These are phyloP conservation scores for Sporisorium reilianum DNA, from an alignment of 1,284 basidiomycete species.

Conservation along the genomic window DNA sequence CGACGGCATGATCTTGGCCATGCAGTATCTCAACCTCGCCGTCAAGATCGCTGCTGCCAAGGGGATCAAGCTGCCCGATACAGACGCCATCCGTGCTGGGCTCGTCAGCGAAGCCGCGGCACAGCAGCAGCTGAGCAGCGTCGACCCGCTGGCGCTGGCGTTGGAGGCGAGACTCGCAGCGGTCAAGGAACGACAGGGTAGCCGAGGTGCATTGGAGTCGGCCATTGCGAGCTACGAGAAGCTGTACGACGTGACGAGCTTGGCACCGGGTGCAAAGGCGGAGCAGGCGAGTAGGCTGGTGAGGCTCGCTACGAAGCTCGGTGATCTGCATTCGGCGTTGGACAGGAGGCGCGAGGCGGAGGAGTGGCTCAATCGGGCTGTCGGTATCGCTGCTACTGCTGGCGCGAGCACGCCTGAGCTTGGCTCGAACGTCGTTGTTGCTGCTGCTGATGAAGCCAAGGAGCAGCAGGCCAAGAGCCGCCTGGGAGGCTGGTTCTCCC, in stretches of 20 bases:
- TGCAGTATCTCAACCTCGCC: slow-evolving; percentile 54
- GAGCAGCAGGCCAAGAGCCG: slow-evolving; percentile 1
- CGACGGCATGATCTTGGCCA: slow-evolving; percentile 55
- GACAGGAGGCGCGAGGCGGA: slow-evolving; percentile 40
- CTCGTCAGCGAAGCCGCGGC: slow-evolving; percentile 29
- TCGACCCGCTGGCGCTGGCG: slow-evolving; percentile 44
- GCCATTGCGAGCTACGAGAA: slow-evolving; percentile 43
- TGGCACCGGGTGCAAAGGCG: not conserved
- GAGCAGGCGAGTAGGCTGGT: slow-evolving; percentile 35
- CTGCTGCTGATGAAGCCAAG: not conserved
- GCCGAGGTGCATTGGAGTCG: slow-evolving; percentile 19
- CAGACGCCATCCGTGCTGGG: slow-evolving; percentile 28
- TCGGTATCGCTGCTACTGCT: slow-evolving; percentile 44
- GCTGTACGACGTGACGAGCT: slow-evolving; percentile 31
- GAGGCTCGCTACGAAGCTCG: slow-evolving; percentile 58
- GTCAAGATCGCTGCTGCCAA: slow-evolving; percentile 48
- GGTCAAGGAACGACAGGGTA: slow-evolving; percentile 49
- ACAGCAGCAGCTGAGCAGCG: slow-evolving; percentile 38
- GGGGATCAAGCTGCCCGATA: slow-evolving; percentile 57
- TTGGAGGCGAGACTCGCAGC: slow-evolving; percentile 37
- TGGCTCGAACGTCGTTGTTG: no score
- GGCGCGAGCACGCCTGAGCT: slow-evolving; percentile 13
- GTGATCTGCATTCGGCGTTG: slow-evolving; percentile 43
- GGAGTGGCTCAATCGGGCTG: slow-evolving; percentile 48
- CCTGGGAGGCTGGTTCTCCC: slow-evolving; percentile 19